Evolutionary conservation across 768 basidiomycete genomes (phyloP).

Genomic region (Dacryopinax primogenitus): DNA sequence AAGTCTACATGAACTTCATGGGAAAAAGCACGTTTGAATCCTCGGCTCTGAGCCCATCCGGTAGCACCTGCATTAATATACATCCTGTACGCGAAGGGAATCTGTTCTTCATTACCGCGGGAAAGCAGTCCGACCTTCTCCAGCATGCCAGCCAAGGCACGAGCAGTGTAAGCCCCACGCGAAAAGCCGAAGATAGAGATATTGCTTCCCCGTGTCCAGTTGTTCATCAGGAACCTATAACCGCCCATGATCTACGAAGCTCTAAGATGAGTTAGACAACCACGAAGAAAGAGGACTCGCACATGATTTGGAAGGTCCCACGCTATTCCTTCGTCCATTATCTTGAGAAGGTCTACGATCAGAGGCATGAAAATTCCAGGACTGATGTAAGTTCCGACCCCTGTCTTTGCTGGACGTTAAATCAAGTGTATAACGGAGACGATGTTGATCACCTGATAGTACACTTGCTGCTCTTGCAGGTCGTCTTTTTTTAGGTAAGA

Average conservation of each 20-base stretch:
- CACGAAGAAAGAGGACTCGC: not conserved
- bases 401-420: too few relatives aligned
- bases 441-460: slow-evolving; percentile 29
- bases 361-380: slow-evolving; percentile 13
- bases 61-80: slow-evolving; percentile 11
- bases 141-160: slow-evolving; percentile 25
- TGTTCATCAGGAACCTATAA: slow-evolving; percentile 68
- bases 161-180: slow-evolving; percentile 24
- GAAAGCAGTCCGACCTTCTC: slow-evolving; percentile 21
- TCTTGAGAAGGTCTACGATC: slow-evolving; percentile 4
- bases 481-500: slow-evolving; percentile 24
- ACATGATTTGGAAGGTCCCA: slow-evolving; percentile 17
- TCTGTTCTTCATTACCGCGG: slow-evolving; percentile 18
- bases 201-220: slow-evolving; percentile 44
- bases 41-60: slow-evolving; percentile 11
- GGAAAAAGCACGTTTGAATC: slow-evolving; percentile 20
- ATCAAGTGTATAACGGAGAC: too few relatives aligned
- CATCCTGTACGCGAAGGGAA: slow-evolving; percentile 18
- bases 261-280: not conserved
- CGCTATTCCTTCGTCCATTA: slow-evolving; percentile 15
- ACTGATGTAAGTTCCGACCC: slow-evolving; percentile 10
- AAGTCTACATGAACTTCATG: slow-evolving; percentile 18
- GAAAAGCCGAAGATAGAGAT: slow-evolving; percentile 29
- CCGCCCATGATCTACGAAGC: slow-evolving; percentile 35
- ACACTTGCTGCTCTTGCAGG: slow-evolving; percentile 22